Evolutionary conservation across 176 grass and related monocot species (phyloP), one percentile per base, ranked within the genome.

Genomic region (Lolium multiflorum): DNA sequence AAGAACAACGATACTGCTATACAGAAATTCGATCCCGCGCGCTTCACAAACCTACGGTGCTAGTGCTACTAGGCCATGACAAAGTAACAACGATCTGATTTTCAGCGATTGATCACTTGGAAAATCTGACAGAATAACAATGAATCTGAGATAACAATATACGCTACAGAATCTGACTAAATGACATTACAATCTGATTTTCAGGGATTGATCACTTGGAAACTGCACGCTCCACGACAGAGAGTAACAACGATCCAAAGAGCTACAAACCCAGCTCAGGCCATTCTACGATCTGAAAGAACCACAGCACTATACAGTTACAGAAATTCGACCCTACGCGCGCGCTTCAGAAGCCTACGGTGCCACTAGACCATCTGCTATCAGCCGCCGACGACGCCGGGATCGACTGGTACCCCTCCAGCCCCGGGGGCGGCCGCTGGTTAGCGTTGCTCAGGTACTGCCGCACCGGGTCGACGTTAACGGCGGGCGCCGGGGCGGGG

Each of bases 361-460:
- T 10, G 60, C 61, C 66, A 31, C 73, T 82, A 69, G 88, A 94
- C 91, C 89, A 92, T 24, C 84, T 81, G 51, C 26, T 76, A 6
- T 84, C 58, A 4, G 73, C 47, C 38, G 85, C 55, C 41, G 91
- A 88, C 15, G 84, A 51, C 4, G 69, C 24, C 24, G 51, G 62
- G 37, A 69, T 37, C 37, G 60, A 47, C 56, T 75, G 76, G 85
- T 87, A 81, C 44, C 51, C 46, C 71, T 35, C 76, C 16, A 49
- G 83, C 64, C 25, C 49, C 74, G 44, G 8, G 9, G 85, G 25
- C 81, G 91, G 63, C 31, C 88, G 87, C 62, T 85, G 55, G 77
- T 92, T 91, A 12, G 90, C 86, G 73, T 92, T 97, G 74, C 76
- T 89, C 50, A 89, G 3, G 66, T 89, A 89, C n/a, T 87, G 92